phyloP scores from a whole-genome alignment of 192 early-diverging fungal genomes.

The Backusella mclennaniae region DNA sequence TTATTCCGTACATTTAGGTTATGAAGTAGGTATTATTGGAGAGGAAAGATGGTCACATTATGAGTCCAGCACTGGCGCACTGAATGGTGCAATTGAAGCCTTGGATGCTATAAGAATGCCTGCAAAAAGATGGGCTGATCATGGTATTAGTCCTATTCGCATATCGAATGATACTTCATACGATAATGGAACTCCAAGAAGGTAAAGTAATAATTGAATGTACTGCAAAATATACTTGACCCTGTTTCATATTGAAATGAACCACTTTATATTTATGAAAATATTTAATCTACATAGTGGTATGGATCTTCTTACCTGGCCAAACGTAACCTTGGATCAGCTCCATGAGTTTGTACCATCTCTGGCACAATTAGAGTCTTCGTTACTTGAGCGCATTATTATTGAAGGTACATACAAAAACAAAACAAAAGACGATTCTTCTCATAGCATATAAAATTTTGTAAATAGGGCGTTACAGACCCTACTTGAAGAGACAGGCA shows the following conservation, averaged over 20 bases:
- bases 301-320: conserved; percentile 47
- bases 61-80: conserved; percentile 42
- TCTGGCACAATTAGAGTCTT: conserved; percentile 48
- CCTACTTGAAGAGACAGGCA: conserved; percentile 64
- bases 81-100: conserved; percentile 46
- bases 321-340: conserved; percentile 43
- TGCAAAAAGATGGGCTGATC: conserved; percentile 54
- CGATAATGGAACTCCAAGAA: conserved; percentile 24
- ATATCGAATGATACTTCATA: neutral
- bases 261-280: neutral
- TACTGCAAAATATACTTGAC: neutral
- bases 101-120: conserved; percentile 48
- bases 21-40: conserved; percentile 52
- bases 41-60: conserved; percentile 46
- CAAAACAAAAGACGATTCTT: neutral
- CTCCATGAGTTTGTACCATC: conserved; percentile 54
- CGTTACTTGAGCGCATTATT: conserved; percentile 51
- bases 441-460: neutral
- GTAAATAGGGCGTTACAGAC: conserved; percentile 54
- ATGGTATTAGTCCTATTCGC: conserved; percentile 26
- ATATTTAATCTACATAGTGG: conserved; percentile 35
- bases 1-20: conserved; percentile 20
- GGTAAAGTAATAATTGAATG: conserved; percentile 4
- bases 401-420: conserved; percentile 49
- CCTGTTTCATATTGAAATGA: neutral